phyloP scores from a whole-genome alignment of 768 basidiomycete genomes.

The Auricularia sp. region DNA sequence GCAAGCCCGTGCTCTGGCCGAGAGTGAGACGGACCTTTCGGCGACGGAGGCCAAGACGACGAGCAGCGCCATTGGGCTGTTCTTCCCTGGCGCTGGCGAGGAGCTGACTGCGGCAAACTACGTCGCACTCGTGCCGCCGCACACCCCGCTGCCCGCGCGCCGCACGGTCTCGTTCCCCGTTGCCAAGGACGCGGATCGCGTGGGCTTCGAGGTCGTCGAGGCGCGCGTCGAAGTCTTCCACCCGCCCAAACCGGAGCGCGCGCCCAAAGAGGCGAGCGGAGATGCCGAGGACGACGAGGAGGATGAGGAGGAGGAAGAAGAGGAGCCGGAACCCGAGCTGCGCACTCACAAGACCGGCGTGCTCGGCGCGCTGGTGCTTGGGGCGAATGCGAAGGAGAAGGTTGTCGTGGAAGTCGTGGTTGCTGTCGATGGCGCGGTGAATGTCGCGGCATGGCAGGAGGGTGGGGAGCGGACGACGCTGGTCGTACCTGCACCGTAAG shows the following conservation, averaged over 20 bases:
- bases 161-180: conserved; percentile 51
- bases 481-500: too few species aligned
- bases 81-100: conserved; percentile 46
- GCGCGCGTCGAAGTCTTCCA: conserved; percentile 45
- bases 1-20: conserved; percentile 57
- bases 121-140: conserved; percentile 55
- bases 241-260: conserved; percentile 30
- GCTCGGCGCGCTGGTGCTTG: background rate
- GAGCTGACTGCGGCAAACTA: conserved; percentile 31
- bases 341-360: background rate
- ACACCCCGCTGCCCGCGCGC: conserved; percentile 62
- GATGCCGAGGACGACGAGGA: conserved; percentile 39
- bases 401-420: conserved; percentile 37
- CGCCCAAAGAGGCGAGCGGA: conserved; percentile 33
- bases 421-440: conserved; percentile 23
- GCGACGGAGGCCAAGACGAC: conserved; percentile 43
- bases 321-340: conserved; percentile 40
- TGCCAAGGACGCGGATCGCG: conserved; percentile 28
- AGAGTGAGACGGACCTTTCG: conserved; percentile 36
- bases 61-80: conserved; percentile 49
- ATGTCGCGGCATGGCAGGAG: conserved; percentile 29
- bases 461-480: background rate
- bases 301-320: conserved; percentile 37
- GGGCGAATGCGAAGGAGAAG: conserved; percentile 22
- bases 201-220: conserved; percentile 73